Base-by-base conservation (phyloP, 306 rosid genomes). In the Alnus rubra region DNA sequence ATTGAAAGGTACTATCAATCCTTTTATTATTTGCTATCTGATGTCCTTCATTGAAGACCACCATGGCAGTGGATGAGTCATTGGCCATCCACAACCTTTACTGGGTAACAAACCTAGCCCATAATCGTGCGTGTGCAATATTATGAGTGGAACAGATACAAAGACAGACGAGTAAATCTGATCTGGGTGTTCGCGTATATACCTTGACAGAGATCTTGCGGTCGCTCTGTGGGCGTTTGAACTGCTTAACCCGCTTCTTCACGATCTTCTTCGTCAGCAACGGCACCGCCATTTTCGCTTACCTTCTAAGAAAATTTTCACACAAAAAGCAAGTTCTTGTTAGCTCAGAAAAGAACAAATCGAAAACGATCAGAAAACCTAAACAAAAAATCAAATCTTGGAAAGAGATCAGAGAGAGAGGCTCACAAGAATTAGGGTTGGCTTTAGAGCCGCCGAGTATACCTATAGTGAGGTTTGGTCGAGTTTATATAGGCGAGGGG, bases 161-260 rank as follows among this genome's bases (percentile, higher is more conserved):
- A 8, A 44, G 1, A 7, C 19, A 14, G 12, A 35, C 1, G 4
- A 18, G 10, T 0, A 19, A n/a, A 45, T 37, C 16, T 70, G 23
- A 44, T 18, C 4, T 12, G 45, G 30, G 51, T 28, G 9, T 33
- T 72, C 33, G 1, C 1, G 53, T 6, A 3, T 7, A 80, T 87
- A 92, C 97, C 93, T 92, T 88, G 0, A 92, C 97, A 18, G 82
- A 89, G 81, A 93, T 90, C 83, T 87, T 92, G 84, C 97, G 92
- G 80, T 90, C 97, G 5, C 97, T 69, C 76, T 92, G 97, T 16
- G 97, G 92, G 60, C 98, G 85, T 78, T 84, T 94, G 78, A 94
- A 94, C 58, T 74, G 67, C 86, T 94, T 94, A 75, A 91, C 91
- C 80, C 97, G 58, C 92, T 94, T 92, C 94, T 92, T 94, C 14